phyloP scores from a whole-genome alignment of 768 basidiomycete genomes.

The Chiua virens region DNA sequence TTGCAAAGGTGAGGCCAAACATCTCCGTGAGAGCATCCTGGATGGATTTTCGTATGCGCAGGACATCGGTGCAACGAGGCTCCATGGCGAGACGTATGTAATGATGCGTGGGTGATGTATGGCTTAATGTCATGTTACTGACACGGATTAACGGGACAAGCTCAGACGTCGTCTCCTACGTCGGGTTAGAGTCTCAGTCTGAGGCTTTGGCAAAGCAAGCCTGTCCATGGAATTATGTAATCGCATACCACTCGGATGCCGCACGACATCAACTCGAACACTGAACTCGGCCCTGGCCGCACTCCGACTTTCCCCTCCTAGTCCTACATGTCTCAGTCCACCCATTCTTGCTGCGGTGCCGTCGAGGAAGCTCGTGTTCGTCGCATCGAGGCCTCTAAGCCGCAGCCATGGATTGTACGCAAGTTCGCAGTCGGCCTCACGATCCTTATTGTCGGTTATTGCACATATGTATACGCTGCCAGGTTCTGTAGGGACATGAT shows the following conservation, averaged over 20 bases:
- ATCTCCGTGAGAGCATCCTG: constrained; percentile 54
- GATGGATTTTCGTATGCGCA: constrained; percentile 52
- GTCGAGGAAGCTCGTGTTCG: constrained; percentile 49
- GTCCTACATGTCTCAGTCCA: constrained; percentile 12
- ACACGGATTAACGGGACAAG: too few species aligned
- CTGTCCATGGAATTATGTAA: constrained; percentile 17
- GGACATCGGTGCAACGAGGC: constrained; percentile 36
- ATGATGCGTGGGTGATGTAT: constrained; percentile 21
- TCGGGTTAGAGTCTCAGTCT: too few species aligned
- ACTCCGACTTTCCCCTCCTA: background rate
- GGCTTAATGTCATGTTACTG: constrained; percentile 13
- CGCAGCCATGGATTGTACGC: constrained; percentile 72
- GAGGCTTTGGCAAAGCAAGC: too few species aligned
- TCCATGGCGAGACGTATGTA: constrained; percentile 25
- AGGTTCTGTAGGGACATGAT: constrained; percentile 73
- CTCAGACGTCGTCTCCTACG: too few species aligned
- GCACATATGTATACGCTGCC: constrained; percentile 77
- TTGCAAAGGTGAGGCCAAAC: constrained; percentile 54
- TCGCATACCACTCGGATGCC: constrained; percentile 10
- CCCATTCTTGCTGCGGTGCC: constrained; percentile 46
- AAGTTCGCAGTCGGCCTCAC: constrained; percentile 68
- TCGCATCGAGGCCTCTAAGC: constrained; percentile 39
- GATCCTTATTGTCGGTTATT: constrained; percentile 61
- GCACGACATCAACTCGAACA: constrained; percentile 11
- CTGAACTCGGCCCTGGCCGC: background rate